A percentile compares a stretch with the other conserved stretches of the same genome.
phyloP scores from a whole-genome alignment of 2,329 filamentous ascomycete species.

The Fusarium protoensiforme region DNA sequence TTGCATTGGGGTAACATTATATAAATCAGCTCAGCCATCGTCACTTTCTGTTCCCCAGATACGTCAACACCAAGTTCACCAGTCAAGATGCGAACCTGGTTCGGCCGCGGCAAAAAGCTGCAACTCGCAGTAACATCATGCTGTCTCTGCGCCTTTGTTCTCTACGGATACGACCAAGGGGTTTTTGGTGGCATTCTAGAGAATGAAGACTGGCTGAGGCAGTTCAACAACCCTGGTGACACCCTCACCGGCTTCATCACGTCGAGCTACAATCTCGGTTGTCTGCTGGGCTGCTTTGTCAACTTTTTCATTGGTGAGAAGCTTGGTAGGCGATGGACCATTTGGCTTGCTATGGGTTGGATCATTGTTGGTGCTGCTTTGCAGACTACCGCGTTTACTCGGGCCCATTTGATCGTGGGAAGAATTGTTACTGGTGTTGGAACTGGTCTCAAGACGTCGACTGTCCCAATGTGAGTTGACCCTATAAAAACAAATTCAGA shows the following conservation, averaged over 20 bases:
- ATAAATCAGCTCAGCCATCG: not conserved
- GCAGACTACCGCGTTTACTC: constrained; percentile 58
- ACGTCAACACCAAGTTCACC: not conserved
- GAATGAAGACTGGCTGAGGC: constrained; percentile 54
- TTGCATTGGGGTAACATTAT: not conserved
- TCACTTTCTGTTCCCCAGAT: not conserved
- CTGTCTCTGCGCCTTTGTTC: constrained; percentile 35
- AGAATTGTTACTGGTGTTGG: constrained; percentile 62
- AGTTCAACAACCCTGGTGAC: constrained; percentile 38
- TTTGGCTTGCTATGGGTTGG: constrained; percentile 63
- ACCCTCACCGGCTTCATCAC: constrained; percentile 41
- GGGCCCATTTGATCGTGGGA: constrained; percentile 60
- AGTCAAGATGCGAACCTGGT: constrained; percentile 28
- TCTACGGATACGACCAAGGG: constrained; percentile 59
- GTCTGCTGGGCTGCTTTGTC: constrained; percentile 53
- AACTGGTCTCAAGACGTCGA: constrained; percentile 53
- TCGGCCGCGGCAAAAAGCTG: constrained; percentile 37
- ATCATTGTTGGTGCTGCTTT: constrained; percentile 70
- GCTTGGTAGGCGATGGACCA: constrained; percentile 61
- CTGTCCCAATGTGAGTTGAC: constrained; percentile 45
- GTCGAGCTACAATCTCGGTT: constrained; percentile 52
- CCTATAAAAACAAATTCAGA: not conserved
- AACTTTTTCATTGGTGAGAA: constrained; percentile 63
- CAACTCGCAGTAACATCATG: constrained; percentile 35
- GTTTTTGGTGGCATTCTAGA: constrained; percentile 59